Base-by-base conservation (phyloP, 345 rosid genomes). In the Gossypium arboreum region DNA sequence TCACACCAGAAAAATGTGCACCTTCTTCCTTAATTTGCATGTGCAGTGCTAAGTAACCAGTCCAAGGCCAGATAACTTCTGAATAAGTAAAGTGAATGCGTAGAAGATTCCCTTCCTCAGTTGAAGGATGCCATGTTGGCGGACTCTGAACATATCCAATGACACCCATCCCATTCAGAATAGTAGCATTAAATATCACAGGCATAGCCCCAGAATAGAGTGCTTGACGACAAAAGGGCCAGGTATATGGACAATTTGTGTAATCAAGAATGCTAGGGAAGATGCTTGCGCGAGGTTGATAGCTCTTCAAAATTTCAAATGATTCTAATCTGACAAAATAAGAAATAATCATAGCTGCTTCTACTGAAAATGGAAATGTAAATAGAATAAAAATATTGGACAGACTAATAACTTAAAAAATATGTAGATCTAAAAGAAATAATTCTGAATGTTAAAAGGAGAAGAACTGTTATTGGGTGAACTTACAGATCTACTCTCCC, bases 11-110 rank as follows among this genome's bases (percentile, higher is more conserved):
- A 80, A 88, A 94, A 74, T 84, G 92, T 2, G 89, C 86, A 79
- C 98, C 98, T 86, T 94, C 98, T 83, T 94, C 98, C 87, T 91
- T 88, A 77, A 94, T 91, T 87, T 94, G 98, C 97, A 94, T 91
- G 90, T 94, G 91, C 80, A 94, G 74, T 68, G 99, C 99, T 75
- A 94, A 77, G 84, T 88, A 94, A 55, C 99, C 98, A 80, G 99
- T 92, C 99, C 99, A 94, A 50, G 99, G 99, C 99, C 99, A 94
- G 81, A 94, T 87, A 61, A 90, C 83, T 76, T 88, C 78, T n/a
- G 99, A 90, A 81, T 94, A 89, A 71, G 88, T 86, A 74, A 91
- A 94, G 83, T 79, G 92, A 81, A 94, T 87, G 82, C 85, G 90
- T 77, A 94, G 76, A 75, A 94, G 91, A 81, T 92, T 90, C 83